Percentiles rank a stretch among this genome's conserved stretches.
Conservation (phyloP, 371 early-diverging fungal species). For the Mucor sp. region DNA sequence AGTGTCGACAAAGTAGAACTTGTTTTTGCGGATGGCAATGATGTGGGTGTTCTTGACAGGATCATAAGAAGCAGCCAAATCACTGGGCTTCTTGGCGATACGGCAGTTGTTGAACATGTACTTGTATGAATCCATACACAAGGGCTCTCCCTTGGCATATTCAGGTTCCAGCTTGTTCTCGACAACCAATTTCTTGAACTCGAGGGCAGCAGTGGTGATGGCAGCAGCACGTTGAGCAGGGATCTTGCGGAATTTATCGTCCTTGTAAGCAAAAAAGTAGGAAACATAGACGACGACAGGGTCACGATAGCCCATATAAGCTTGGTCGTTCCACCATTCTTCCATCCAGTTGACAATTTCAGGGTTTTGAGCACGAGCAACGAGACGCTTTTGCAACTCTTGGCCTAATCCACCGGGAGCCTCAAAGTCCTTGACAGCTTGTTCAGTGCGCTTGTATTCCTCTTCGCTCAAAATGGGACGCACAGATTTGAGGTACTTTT, state of each 20-base stretch:
- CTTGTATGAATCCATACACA: conserved; percentile 92
- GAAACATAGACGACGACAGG: conserved; percentile 89
- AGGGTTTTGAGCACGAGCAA: conserved; percentile 68
- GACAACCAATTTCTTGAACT: conserved; percentile 83
- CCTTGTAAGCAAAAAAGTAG: conserved; percentile 85
- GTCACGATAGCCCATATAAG: conserved; percentile 95
- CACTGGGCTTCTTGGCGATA: conserved; percentile 84
- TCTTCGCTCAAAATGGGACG: conserved; percentile 74
- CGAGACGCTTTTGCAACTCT: conserved; percentile 81
- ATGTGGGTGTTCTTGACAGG: conserved; percentile 81
- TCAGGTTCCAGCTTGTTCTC: conserved; percentile 86
- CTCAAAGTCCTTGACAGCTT: conserved; percentile 78
- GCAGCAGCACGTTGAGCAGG: conserved; percentile 88
- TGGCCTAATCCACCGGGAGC: conserved; percentile 82
- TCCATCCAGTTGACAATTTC: conserved; percentile 86
- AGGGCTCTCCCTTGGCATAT: conserved; percentile 72
- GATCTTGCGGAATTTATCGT: conserved; percentile 76
- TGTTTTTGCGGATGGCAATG: conserved; percentile 87
- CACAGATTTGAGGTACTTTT: conserved; percentile 78
- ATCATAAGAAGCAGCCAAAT: conserved; percentile 75
- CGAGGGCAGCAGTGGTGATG: conserved; percentile 84
- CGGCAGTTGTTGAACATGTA: conserved; percentile 97
- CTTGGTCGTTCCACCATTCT: conserved; percentile 94
- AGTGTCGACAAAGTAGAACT: conserved; percentile 82
- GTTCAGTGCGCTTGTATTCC: conserved; percentile 72